Base-by-base conservation (phyloP, 2,329 filamentous ascomycete species). In the Exophiala sideris region DNA sequence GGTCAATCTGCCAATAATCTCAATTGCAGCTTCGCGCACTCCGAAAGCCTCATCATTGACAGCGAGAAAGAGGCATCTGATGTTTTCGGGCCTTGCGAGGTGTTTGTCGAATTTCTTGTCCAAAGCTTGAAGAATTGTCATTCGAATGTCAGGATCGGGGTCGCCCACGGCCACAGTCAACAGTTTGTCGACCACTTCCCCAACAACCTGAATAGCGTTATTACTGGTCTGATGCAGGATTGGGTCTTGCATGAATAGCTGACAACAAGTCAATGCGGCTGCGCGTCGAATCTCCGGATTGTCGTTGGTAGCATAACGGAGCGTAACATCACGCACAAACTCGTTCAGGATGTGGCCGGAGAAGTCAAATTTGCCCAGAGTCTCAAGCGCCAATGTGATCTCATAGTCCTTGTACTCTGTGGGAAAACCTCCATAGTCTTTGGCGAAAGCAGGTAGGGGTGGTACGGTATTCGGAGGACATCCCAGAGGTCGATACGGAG, bases 201-300 rank as follows among this genome's bases (percentile, higher is more conserved):
- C 89, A 42, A 99, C 95, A 24, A 99, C 94, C 68, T 96, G 91
- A 38, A 97, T 89, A 0, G 94, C 92, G 70, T 99, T 94, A 61
- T 92, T 89, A 69, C 94, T 97, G 5, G 92, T 96, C 73, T 99
- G 94, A 65, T 96, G 94, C 65, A 99, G 91, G 61, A 99, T 97
- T 0, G 94, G 94, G 68, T 99, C 95, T 64, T 90, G 86, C 42
- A 97, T 89, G 67, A 97, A 97, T 42, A 99, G 82, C 70, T 99
- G 95, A 67, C 95, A 99, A 72, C 94, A 97, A 4, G 95, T 99
- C 57, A 99, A 78, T 12, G 94, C 91, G 2, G 94, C 92, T 12
- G 94, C 94, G 71, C 96, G 92, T 56, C 94, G 85, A 47, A 96
- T 96, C 61, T 95, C 89, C 0, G 90, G 81, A 64, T 96, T 95